phyloP scores from a whole-genome alignment of 108 stramenopile species.

The Nitzschia sp. region DNA sequence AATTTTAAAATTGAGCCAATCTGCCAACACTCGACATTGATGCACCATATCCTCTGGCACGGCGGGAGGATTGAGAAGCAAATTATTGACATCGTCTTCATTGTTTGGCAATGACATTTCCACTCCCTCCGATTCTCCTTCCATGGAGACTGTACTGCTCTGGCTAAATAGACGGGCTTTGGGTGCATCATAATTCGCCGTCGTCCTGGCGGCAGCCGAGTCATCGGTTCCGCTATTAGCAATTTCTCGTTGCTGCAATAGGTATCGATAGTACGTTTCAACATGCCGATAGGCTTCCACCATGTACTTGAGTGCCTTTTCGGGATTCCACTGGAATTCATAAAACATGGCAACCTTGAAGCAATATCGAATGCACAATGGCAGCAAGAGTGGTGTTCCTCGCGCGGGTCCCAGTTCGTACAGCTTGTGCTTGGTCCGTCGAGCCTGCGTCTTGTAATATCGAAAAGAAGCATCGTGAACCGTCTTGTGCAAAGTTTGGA shows the following conservation, averaged over 20 bases:
- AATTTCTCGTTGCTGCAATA: slow-evolving; percentile 31
- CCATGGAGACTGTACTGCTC: not conserved
- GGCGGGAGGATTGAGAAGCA: slow-evolving; percentile 6
- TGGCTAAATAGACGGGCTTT: slow-evolving; percentile 7
- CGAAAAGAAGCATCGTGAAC: slow-evolving; percentile 39
- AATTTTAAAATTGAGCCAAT: slow-evolving; percentile 72
- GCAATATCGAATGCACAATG: slow-evolving; percentile 60
- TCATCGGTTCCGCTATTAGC: not conserved
- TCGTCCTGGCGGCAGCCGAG: too few species aligned
- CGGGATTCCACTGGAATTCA: slow-evolving; percentile 58
- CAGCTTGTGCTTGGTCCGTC: slow-evolving; percentile 49
- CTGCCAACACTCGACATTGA: slow-evolving; percentile 78
- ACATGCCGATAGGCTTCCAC: slow-evolving; percentile 52
- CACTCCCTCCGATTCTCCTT: slow-evolving; percentile 37
- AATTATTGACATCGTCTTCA: slow-evolving; percentile 6
- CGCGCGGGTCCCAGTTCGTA: slow-evolving; percentile 30
- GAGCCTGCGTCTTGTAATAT: slow-evolving; percentile 48
- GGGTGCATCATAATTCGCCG: not conserved
- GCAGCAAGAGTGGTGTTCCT: slow-evolving; percentile 32
- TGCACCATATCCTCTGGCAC: slow-evolving; percentile 54
- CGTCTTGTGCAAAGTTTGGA: slow-evolving; percentile 38
- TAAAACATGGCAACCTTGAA: slow-evolving; percentile 70
- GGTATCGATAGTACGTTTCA: slow-evolving; percentile 47
- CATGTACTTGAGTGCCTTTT: slow-evolving; percentile 53
- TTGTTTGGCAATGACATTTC: slow-evolving; percentile 37